Evolutionary conservation across 2,329 filamentous ascomycete genomes (phyloP), one percentile per base, ranked within the genome.

Genomic region (Aureobasidium uvarum): DNA sequence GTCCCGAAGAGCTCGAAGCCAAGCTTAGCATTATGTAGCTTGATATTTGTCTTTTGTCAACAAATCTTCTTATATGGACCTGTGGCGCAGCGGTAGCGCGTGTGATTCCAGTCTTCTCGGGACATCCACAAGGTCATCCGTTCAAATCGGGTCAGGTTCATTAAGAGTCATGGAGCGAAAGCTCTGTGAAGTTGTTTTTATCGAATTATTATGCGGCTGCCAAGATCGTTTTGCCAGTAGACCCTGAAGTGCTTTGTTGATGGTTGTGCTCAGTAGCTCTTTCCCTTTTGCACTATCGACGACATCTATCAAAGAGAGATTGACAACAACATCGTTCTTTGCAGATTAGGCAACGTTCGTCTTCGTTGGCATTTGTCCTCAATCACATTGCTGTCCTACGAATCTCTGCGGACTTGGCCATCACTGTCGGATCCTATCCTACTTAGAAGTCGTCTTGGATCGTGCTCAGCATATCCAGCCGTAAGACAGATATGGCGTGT

Each of bases 81-180:
- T 46, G 43, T 46, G 43, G 43, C 43, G 43, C 43, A 46, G 43
- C 43, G 43, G 43, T 46, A 46, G 43, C 43, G 43, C 43, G 43
- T 46, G 43, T 46, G 43, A 46, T 46, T 46, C 43, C 43, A 46
- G 43, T 46, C 18, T 46, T 8, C 20, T 46, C 43, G 43, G 43
- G 43, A 46, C 43, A 46, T 46, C 43, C 43, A 46, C 43, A 46
- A 46, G 43, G 43, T 46, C 43, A 46, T 46, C 43, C 43, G 43
- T 46, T 46, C 43, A 46, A 46, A 46, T 46, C 43, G 43, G 43
- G 43, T 46, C 43, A 46, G 43, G 43, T 46, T 46, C 43, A 46
- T 14, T 2, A 46, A 10, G 25, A 14, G 20, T 14, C 20, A 25
- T 25, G 20, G 43, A 6, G 20, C 11, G 2, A 25, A 1, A 25